phyloP scores from a whole-genome alignment of 768 basidiomycete genomes.

The Leccinum uliginosum region DNA sequence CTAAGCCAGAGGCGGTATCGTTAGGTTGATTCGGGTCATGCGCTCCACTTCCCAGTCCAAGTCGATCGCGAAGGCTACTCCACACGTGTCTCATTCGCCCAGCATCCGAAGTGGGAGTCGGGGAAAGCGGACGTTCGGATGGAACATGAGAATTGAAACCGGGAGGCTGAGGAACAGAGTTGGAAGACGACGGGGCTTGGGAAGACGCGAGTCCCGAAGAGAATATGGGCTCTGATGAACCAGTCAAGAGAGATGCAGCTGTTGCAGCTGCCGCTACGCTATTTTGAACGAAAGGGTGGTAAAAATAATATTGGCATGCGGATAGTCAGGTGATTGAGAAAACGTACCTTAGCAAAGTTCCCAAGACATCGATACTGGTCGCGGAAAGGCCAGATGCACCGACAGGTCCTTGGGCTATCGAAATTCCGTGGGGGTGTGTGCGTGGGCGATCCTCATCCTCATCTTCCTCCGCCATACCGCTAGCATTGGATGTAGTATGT shows the following conservation, averaged over 20 bases:
- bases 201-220: conserved; percentile 50
- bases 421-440: conserved; percentile 21
- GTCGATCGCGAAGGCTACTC: conserved; percentile 63
- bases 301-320: background rate
- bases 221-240: conserved; percentile 62
- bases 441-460: conserved; percentile 16
- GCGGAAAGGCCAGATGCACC: conserved; percentile 48
- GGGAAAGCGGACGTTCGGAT: conserved; percentile 34
- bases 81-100: conserved; percentile 59
- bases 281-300: background rate
- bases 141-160: conserved; percentile 13
- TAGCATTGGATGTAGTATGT: background rate
- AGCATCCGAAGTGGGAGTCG: conserved; percentile 38
- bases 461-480: conserved; percentile 5
- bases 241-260: conserved; percentile 77
- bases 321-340: background rate
- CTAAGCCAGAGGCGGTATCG: conserved; percentile 4
- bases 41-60: conserved; percentile 44
- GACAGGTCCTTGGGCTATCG: conserved; percentile 23
- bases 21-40: conserved; percentile 12
- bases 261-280: conserved; percentile 93
- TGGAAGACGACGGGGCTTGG: conserved; percentile 13
- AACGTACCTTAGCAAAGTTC: conserved; percentile 72
- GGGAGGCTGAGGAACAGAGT: conserved; percentile 10
- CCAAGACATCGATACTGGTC: conserved; percentile 77